Conservation (phyloP, 2,329 filamentous ascomycete genomes). For the Clathrospora elynae region DNA sequence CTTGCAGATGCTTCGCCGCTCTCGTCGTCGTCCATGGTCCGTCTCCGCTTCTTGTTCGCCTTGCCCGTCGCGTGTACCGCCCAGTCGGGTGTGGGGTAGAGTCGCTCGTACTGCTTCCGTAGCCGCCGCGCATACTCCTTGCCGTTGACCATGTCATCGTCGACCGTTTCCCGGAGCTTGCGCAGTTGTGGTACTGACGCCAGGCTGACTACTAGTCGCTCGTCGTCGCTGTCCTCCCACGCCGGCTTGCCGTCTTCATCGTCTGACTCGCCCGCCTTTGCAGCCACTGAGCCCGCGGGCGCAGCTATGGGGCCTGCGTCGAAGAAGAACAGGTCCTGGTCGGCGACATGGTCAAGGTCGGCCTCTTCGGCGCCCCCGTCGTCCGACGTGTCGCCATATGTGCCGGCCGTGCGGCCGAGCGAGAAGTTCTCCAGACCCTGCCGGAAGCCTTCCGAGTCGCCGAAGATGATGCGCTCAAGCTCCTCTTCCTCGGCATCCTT, state of each 20-base stretch:
- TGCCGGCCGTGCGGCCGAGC: slow-evolving; percentile 48
- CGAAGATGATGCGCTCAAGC: slow-evolving; percentile 86
- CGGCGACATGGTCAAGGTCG: slow-evolving; percentile 68
- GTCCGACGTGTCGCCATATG: slow-evolving; percentile 38
- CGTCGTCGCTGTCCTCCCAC: slow-evolving; percentile 97
- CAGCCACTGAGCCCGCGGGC: slow-evolving; percentile 48
- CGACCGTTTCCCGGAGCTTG: slow-evolving; percentile 79
- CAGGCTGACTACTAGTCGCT: slow-evolving; percentile 81
- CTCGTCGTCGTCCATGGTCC: slow-evolving; percentile 48
- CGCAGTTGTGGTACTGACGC: slow-evolving; percentile 74
- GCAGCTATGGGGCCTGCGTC: slow-evolving; percentile 65
- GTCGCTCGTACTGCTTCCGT: slow-evolving; percentile 73
- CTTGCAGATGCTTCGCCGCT: slow-evolving; percentile 60
- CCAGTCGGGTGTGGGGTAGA: slow-evolving; percentile 68
- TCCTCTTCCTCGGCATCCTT: slow-evolving; percentile 85
- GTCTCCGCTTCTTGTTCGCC: slow-evolving; percentile 55
- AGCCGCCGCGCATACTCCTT: slow-evolving; percentile 82
- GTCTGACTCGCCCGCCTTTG: slow-evolving; percentile 49
- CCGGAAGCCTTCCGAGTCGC: slow-evolving; percentile 81
- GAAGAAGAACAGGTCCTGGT: slow-evolving; percentile 84
- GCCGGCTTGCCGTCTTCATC: slow-evolving; percentile 58
- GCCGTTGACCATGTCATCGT: slow-evolving; percentile 84
- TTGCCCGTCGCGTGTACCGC: slow-evolving; percentile 54
- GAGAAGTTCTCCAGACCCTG: slow-evolving; percentile 69
- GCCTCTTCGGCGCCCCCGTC: slow-evolving; percentile 54